Percentiles rank a stretch among this genome's conserved stretches.
phyloP scores from a whole-genome alignment of 371 early-diverging fungal species.

The Actinomortierella ambigua region DNA sequence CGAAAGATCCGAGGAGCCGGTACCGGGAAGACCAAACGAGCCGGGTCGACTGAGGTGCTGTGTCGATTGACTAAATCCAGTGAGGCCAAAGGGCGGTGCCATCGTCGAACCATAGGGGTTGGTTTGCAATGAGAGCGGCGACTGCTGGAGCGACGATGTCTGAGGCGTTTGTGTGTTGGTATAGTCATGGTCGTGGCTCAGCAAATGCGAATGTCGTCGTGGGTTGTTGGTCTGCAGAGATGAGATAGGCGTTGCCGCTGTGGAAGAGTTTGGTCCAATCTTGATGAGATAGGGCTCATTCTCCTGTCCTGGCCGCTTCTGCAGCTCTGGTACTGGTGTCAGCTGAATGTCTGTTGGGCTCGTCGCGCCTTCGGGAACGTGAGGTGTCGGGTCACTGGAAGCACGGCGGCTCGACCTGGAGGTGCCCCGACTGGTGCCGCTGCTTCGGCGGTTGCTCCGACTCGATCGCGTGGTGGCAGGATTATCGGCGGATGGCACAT shows the following conservation, averaged over 20 bases:
- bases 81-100: constrained; percentile 21
- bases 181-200: constrained; percentile 44
- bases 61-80: constrained; percentile 12
- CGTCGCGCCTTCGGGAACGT: neutral
- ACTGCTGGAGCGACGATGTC: constrained; percentile 23
- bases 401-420: constrained; percentile 25
- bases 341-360: constrained; percentile 24
- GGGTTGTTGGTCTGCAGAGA: constrained; percentile 4
- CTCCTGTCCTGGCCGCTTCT: constrained; percentile 19
- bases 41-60: constrained; percentile 19
- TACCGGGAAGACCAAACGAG: constrained; percentile 15
- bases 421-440: constrained; percentile 32
- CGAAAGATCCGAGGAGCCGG: constrained; percentile 1
- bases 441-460: constrained; percentile 35
- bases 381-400: constrained; percentile 13
- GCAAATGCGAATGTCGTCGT: constrained; percentile 29
- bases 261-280: constrained; percentile 21
- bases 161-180: constrained; percentile 23
- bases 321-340: constrained; percentile 15
- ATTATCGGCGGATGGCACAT: constrained; percentile 10
- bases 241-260: constrained; percentile 7
- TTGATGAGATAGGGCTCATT: constrained; percentile 27
- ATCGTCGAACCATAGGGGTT: constrained; percentile 18
- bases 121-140: constrained; percentile 23
- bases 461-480: constrained; percentile 13